Base-by-base conservation (phyloP, 352 stramenopile species). In the Blastocystis sp. region DNA sequence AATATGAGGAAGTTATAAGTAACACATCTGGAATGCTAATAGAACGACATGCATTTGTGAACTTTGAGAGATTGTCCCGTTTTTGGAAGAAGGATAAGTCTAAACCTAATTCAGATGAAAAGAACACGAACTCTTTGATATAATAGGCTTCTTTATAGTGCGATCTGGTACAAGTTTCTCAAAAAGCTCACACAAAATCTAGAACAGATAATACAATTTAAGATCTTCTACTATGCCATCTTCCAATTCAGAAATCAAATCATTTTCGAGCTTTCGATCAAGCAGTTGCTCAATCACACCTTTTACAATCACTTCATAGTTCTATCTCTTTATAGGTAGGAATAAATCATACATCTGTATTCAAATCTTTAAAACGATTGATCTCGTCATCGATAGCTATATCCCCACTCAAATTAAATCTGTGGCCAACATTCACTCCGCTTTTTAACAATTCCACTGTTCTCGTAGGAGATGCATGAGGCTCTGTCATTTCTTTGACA, bases 31-130 rank as follows among this genome's bases (percentile, higher is more conserved):
- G 73, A 84, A 84, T 84, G n/a, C 54, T 61, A n/a, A 84, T 84
- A 4, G 73, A 84, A 37, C 73, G 73, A 45, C 73, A 84, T 9
- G 73, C 73, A 64, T 84, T 84, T 39, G 73, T 66, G 47, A 84
- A 84, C n/a, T 66, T 84, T 50, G 73, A 84, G 53, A 84, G 29
- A 34, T 84, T 84, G n/a, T 84, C 73, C 15, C 50, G 73, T 37
- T 84, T 84, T 26, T 66, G 45, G 20, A 84, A 84, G 50, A 84
- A 39, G n/a, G 37, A 66, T n/a, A 84, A 26, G 41, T 84, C 73
- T 84, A 50, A 29, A 62, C 9, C 43, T 79, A 23, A 59, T 45
- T 20, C 2, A 70, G 23, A 70, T 26, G 0, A 0, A 13, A 9
- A 55, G 13, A 47, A n/a, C 6, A 7, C 45, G 2, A 26, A 64